phyloP scores from a whole-genome alignment of 2,329 filamentous ascomycete species.

The Rachicladosporium sp. region DNA sequence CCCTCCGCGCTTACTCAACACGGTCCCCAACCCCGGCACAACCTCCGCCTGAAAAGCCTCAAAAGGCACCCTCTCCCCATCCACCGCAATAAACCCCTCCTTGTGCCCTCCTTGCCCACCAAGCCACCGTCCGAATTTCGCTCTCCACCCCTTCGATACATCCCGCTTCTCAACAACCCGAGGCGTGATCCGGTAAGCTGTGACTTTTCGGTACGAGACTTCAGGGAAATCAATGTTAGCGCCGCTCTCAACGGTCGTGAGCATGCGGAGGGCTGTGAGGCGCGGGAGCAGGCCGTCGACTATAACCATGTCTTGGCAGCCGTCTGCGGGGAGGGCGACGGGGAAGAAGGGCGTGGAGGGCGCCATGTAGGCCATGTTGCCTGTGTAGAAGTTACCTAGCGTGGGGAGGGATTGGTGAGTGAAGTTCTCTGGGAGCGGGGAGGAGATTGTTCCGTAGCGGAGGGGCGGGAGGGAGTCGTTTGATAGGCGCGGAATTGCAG shows the following conservation, averaged over 20 bases:
- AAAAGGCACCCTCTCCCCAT: slow-evolving; percentile 80
- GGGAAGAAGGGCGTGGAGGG: slow-evolving; percentile 79
- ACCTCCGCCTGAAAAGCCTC: slow-evolving; percentile 85
- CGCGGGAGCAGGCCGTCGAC: slow-evolving; percentile 65
- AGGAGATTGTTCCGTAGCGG: slow-evolving; percentile 66
- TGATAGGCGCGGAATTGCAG: too few species aligned
- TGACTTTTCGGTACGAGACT: slow-evolving; percentile 71
- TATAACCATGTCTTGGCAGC: slow-evolving; percentile 71
- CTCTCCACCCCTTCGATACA: slow-evolving; percentile 8
- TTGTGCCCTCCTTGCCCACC: slow-evolving; percentile 36
- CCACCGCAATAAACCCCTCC: slow-evolving; percentile 82
- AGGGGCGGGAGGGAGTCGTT: slow-evolving; percentile 50
- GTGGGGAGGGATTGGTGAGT: slow-evolving; percentile 59
- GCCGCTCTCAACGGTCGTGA: slow-evolving; percentile 59
- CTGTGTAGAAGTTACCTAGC: slow-evolving; percentile 84
- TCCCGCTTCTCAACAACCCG: slow-evolving; percentile 8
- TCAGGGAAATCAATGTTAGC: slow-evolving; percentile 68
- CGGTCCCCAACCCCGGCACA: slow-evolving; percentile 67
- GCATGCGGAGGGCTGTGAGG: slow-evolving; percentile 52
- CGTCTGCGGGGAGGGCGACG: slow-evolving; percentile 69
- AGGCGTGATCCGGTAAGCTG: slow-evolving; percentile 76
- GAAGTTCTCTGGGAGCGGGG: slow-evolving; percentile 69
- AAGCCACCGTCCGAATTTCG: slow-evolving; percentile 15
- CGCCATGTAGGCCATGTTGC: slow-evolving; percentile 91
- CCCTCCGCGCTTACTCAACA: slow-evolving; percentile 63